Evolutionary conservation across 2,329 filamentous ascomycete genomes (phyloP), one percentile per base, ranked within the genome.

Genomic region (Arthroderma sp.): DNA sequence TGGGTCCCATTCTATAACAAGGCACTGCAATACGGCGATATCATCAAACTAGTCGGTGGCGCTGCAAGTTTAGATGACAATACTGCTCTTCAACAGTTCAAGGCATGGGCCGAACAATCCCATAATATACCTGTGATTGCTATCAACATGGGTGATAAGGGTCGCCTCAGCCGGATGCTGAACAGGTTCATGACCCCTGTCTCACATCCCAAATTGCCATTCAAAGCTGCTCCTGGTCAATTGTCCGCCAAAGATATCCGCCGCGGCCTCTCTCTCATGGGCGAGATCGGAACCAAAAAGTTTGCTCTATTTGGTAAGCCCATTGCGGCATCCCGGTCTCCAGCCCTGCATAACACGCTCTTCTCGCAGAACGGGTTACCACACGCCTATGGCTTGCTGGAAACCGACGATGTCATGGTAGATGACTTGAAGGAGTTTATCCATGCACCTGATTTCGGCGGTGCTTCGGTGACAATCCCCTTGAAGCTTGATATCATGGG

Each of bases 181-280:
- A 98, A 98, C 63, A 73, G 76, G 29, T 96, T 96, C 70, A 78
- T 98, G 69, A 96, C 91, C 0, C 91, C 91, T 0, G 91, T 98
- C 9, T 87, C 86, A 3, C 91, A 96, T 61, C 84, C 86, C 1
- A 75, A 75, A 8, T 72, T 96, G n/a, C 87, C 89, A 0, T 86
- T 88, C 66, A 91, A 91, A 59, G 89, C 91, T 34, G 91, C 91
- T 0, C 89, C 91, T 3, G 91, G 91, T 1, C 91, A 98, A 58
- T 74, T 98, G 42, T 94, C 87, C 3, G 87, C 89, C 0, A 75
- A 79, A 2, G 88, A 98, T 55, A 95, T 98, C 50, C 80, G 87
- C 37, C 77, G 75, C 43, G 85, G 80, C 2, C 70, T 94, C 27
- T 75, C 82, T 1, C 68, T 95, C 38, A 74, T 95, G 48, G 89